Base-by-base conservation (phyloP, 169 alveolate species). In the Eimeria praecox region DNA sequence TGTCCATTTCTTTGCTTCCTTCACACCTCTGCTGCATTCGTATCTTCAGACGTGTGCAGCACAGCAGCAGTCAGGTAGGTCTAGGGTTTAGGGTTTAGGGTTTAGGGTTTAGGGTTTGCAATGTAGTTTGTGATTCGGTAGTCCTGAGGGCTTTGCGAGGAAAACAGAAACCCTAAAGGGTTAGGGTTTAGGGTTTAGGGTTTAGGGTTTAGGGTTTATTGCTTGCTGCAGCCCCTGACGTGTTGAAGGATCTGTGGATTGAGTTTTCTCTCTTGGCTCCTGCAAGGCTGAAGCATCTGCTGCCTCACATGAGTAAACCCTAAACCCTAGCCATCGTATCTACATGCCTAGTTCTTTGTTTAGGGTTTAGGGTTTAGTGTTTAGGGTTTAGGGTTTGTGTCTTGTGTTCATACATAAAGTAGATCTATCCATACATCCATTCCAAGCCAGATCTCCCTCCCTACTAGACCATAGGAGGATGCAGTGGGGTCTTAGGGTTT, bases 251-350 rank as follows among this genome's bases (percentile, higher is more conserved):
- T 27, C 46, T 92, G 75, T 92, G 95, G 95, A 85, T 92, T 2
- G 95, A 92, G 44, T 85, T 92, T 33, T 77, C 91, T 35, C 91
- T 92, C 62, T 24, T 78, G 69, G 95, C 95, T n/a, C 95, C 95
- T 2, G 95, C 95, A n/a, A n/a, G 95, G 9, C 85, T 92, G 85
- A 92, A 92, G 95, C 83, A 92, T 30, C 91, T 92, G 42, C 95
- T 92, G 59, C 95, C 78, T 22, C 95, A 92, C 85, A 85, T 92
- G 64, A 56, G 89, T 59, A 82, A 82, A 77, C 87, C 87, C 87
- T 77, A 77, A 38, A 40, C 87, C 87, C 54, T 77, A 1, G 8
- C 42, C 56, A 3, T 20, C 62, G n/a, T 77, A 77, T 14, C 35
- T 18, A 16, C 64, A 22, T 77, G 87, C 10, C 18, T 20, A 46